Evolutionary conservation across 345 rosid genomes (phyloP).

Genomic region (Syzygium oleosum): DNA sequence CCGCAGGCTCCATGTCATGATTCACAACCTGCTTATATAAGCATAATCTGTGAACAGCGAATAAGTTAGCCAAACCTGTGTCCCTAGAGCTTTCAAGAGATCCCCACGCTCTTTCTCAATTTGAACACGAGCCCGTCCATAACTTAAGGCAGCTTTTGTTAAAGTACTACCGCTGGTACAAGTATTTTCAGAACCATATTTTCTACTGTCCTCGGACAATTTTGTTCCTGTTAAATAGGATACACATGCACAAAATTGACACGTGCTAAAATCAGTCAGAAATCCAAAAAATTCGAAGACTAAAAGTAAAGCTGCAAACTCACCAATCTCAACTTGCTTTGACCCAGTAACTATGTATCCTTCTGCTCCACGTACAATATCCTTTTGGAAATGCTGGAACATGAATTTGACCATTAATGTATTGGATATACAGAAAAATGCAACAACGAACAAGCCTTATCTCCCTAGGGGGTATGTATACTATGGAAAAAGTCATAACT

Average conservation of each 20-base stretch:
- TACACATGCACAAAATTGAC: not conserved
- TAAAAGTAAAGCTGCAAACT: slow-evolving; percentile 4
- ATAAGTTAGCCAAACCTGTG: slow-evolving; percentile 53
- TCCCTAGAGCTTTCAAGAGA: slow-evolving; percentile 76
- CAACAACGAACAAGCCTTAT: not conserved
- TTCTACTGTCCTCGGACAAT: slow-evolving; percentile 79
- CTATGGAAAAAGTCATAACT: not conserved
- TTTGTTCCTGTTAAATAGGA: slow-evolving; percentile 53
- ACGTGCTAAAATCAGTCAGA: not conserved
- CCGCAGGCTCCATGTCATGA: not conserved
- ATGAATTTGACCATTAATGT: not conserved
- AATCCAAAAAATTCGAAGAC: not conserved
- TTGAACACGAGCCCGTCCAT: slow-evolving; percentile 63
- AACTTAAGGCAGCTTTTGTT: slow-evolving; percentile 61
- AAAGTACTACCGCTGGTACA: slow-evolving; percentile 80
- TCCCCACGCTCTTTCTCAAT: slow-evolving; percentile 86
- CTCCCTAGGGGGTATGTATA: not conserved
- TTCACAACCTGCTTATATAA: not conserved
- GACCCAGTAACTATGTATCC: slow-evolving; percentile 80
- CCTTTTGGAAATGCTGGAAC: slow-evolving; percentile 85
- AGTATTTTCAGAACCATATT: slow-evolving; percentile 78
- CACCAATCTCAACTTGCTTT: slow-evolving; percentile 91
- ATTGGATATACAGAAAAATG: not conserved
- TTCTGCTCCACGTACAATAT: slow-evolving; percentile 90
- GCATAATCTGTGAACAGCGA: not conserved